These are phyloP conservation scores for Pichia sp. DNA, from an alignment of 1,139 yeast species.

Conservation along the genomic window DNA sequence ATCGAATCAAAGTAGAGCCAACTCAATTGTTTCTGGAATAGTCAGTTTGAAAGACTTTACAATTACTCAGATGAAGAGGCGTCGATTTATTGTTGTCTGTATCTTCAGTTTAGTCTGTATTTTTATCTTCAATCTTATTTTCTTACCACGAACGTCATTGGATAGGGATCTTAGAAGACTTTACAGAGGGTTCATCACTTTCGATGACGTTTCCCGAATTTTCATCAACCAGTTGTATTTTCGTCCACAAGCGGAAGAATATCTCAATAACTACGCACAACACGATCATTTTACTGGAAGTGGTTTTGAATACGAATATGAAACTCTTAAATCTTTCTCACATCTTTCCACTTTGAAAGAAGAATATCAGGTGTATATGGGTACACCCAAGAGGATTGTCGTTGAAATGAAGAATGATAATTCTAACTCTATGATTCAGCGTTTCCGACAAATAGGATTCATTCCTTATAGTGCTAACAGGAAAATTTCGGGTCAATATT, in stretches of 20 bases:
- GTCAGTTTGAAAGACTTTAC: conserved; percentile 23
- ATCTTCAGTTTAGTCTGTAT: conserved; percentile 39
- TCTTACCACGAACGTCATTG: conserved; percentile 80
- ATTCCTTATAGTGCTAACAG: conserved; percentile 33
- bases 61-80: conserved; percentile 22
- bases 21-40: conserved; percentile 24
- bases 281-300: conserved; percentile 38
- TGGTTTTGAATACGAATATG: conserved; percentile 28
- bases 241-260: conserved; percentile 29
- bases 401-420: conserved; percentile 37
- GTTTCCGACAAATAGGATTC: conserved; percentile 28
- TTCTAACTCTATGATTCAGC: too few relatives aligned
- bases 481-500: conserved; percentile 25
- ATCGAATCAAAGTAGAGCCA: conserved; percentile 14
- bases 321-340: conserved; percentile 17
- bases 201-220: conserved; percentile 54
- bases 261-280: conserved; percentile 33
- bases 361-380: conserved; percentile 49
- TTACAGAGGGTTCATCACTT: conserved; percentile 57
- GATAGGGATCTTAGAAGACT: conserved; percentile 75
- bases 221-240: conserved; percentile 33
- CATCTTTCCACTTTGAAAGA: conserved; percentile 40
- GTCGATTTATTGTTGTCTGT: conserved; percentile 32
- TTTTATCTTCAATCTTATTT: conserved; percentile 57
- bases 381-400: conserved; percentile 43